These are phyloP conservation scores for Starmerella floricola DNA, from an alignment of 805 yeast species.

Conservation along the genomic window DNA sequence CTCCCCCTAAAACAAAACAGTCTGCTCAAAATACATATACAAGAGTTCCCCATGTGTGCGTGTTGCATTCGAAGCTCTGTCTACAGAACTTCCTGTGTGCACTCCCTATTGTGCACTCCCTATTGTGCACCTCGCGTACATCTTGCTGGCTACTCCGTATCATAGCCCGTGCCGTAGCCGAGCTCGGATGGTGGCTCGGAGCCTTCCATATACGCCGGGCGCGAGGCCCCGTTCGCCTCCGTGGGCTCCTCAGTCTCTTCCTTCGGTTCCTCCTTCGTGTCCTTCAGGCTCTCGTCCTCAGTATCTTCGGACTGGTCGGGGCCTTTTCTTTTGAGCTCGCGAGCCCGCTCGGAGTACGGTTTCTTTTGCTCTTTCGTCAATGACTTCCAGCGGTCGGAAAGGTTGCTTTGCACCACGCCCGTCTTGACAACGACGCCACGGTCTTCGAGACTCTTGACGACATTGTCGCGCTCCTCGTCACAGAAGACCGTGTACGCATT, in stretches of 20 bases:
- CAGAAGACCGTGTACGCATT: conserved; percentile 83
- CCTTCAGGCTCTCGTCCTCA: conserved; percentile 3
- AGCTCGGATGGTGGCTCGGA: conserved; percentile 1
- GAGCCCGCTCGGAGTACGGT: conserved; percentile 19
- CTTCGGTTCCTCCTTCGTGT: conserved; percentile 12
- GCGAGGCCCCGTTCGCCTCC: conserved; percentile 1
- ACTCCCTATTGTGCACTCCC: no score
- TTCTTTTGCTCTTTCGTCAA: conserved; percentile 36
- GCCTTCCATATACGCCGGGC: neutral
- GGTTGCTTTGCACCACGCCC: conserved; percentile 19
- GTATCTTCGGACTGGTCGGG: conserved; percentile 15
- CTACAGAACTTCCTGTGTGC: no score
- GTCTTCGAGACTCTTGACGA: conserved; percentile 44
- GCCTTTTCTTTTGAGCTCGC: conserved; percentile 11
- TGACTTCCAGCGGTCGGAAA: conserved; percentile 57
- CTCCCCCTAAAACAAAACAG: no score
- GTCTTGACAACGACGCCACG: conserved; percentile 8
- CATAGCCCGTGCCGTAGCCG: neutral
- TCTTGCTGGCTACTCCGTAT: neutral
- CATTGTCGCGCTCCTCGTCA: conserved; percentile 68
- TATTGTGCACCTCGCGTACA: no score
- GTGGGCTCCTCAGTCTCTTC: conserved; percentile 4
- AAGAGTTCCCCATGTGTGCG: no score
- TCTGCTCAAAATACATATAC: no score
- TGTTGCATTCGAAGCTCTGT: no score